Base-by-base conservation (phyloP, 164 flowering plant species). In the Chloranthus sessilifolius region DNA sequence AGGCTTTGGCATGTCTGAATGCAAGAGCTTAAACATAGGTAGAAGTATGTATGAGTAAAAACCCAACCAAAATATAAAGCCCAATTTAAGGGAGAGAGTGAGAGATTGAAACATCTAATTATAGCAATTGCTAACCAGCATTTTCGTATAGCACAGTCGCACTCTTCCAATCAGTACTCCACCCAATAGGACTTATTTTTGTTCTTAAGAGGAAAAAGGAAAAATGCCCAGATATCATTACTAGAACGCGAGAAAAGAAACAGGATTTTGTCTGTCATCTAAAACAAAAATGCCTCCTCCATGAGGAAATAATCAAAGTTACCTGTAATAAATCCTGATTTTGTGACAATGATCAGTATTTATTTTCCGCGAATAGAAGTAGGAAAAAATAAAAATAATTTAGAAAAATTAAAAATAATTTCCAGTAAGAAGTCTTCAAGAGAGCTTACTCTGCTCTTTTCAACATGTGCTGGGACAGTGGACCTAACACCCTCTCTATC, bases 131-230 rank as follows among this genome's bases (percentile, higher is more conserved):
- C 74, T 46, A 38, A 88, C 95, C 98, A 48, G 98, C 96, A 55
- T 85, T 82, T 69, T 91, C 98, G 64, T 85, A 91, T 46, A 85
- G 59, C 9, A 7, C 60, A 56, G 94, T 78, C 30, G 96, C 98
- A 63, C 48, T 69, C 64, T 53, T 76, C 98, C 98, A 91, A 74
- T 91, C 96, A 59, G 96, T 94, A 68, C 72, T 91, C 98, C 98
- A 91, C 59, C 98, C 76, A 20, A 95, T 88, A 41, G 88, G 61
- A 63, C 73, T 85, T 12, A 91, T 83, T 63, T 72, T 83, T 29
- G 98, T 91, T 45, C 97, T 87, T 61, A 30, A 60, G 50, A 56
- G 20, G 29, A 12, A 38, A 31, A 29, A 39, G 25, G n/a, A 23
- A 46, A 46, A 45, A 8, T 15, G 4, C 37, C 16, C 21, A 51